Conservation (phyloP, 225 moss, liverwort and hornwort species). For the Physcomitrium patens region DNA sequence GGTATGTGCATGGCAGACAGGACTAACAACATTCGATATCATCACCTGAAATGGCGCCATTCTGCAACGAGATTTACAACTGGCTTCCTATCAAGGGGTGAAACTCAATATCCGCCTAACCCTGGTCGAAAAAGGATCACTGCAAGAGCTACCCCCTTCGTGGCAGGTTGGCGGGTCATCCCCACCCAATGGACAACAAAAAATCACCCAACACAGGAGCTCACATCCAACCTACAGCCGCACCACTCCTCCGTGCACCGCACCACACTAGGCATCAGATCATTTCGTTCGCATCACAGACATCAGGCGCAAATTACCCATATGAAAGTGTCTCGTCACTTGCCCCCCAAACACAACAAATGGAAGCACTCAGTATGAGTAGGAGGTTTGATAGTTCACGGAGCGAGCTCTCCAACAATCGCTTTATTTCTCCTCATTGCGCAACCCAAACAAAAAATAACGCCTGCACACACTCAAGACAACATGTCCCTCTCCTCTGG, state of each 20-base stretch:
- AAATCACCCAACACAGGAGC: too few species aligned
- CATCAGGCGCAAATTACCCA: constrained; percentile 41
- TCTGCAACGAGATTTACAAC: constrained; percentile 23
- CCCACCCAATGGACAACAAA: too few species aligned
- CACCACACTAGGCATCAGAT: constrained; percentile 27
- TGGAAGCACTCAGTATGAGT: constrained; percentile 4
- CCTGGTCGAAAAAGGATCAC: constrained; percentile 30
- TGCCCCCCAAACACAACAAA: neutral
- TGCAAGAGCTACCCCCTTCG: constrained; percentile 33
- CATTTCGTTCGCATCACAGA: constrained; percentile 36
- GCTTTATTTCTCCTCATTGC: neutral
- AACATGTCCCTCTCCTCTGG: constrained; percentile 14
- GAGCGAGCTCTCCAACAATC: constrained; percentile 23
- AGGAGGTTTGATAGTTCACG: constrained; percentile 11
- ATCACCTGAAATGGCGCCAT: constrained; percentile 43
- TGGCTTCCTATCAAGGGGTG: constrained; percentile 38
- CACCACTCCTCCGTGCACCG: too few species aligned
- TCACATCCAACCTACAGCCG: too few species aligned
- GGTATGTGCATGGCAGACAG: neutral
- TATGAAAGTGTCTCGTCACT: constrained; percentile 29
- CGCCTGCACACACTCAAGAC: neutral
- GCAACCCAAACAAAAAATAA: neutral
- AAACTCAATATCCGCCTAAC: constrained; percentile 25
- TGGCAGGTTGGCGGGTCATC: constrained; percentile 38
- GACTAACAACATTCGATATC: neutral